Percentiles rank a stretch among this genome's conserved stretches.
These are phyloP conservation scores for Sporothrix sp. DNA, from an alignment of 2,329 filamentous ascomycete genomes.

Conservation along the genomic window DNA sequence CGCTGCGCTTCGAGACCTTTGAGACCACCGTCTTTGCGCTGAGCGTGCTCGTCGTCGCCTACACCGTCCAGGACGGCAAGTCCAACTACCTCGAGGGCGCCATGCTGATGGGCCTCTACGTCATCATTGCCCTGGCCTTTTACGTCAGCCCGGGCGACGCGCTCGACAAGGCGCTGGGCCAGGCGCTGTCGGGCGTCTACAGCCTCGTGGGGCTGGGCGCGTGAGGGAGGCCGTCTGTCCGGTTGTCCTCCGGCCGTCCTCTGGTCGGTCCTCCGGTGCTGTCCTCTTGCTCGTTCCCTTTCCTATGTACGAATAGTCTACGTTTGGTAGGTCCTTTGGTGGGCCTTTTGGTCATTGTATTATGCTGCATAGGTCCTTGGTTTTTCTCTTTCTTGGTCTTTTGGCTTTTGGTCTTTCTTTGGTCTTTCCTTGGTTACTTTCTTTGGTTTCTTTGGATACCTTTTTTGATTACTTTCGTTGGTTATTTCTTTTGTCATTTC, in stretches of 20 bases:
- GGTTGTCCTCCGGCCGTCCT: too few species aligned
- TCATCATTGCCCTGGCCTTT: conserved; percentile 52
- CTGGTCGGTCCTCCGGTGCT: too few species aligned
- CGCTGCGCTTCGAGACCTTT: conserved; percentile 70
- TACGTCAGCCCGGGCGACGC: conserved; percentile 44
- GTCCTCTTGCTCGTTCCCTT: not conserved
- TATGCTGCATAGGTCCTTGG: too few species aligned
- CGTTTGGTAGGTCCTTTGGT: too few species aligned
- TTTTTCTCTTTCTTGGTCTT: not conserved
- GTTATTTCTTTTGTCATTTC: not conserved
- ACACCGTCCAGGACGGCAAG: conserved; percentile 70
- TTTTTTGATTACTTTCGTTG: not conserved
- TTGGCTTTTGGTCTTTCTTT: not conserved
- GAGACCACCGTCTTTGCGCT: conserved; percentile 71
- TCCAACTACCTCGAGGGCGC: conserved; percentile 78
- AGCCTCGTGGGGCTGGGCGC: too few species aligned
- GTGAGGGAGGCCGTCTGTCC: too few species aligned
- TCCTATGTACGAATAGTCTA: conserved; percentile 10
- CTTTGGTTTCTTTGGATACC: not conserved
- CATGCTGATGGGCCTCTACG: conserved; percentile 50
- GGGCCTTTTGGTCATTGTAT: too few species aligned
- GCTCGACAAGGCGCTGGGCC: conserved; percentile 33
- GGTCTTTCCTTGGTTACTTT: not conserved
- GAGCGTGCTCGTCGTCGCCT: conserved; percentile 65
- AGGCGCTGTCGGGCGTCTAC: conserved; percentile 18